phyloP scores from a whole-genome alignment of 306 rosid species.

The Quercus dentata region DNA sequence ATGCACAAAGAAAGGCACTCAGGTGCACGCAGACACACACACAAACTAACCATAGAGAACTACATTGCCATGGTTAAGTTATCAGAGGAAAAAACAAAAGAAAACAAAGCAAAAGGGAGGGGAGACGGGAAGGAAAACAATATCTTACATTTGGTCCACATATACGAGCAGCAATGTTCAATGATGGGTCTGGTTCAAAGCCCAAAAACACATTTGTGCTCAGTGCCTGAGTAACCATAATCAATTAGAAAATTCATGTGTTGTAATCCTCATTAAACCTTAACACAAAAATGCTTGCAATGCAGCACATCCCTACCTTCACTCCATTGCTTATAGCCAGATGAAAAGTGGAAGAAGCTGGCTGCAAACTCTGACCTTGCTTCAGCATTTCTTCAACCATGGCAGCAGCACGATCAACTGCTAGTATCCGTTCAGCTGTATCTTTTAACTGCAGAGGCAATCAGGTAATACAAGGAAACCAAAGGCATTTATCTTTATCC shows the following conservation, averaged over 20 bases:
- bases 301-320: constrained; percentile 42
- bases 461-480: constrained; percentile 22
- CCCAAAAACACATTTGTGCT: constrained; percentile 74
- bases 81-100: constrained; percentile 4
- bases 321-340: constrained; percentile 41
- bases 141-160: constrained; percentile 94
- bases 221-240: constrained; percentile 46
- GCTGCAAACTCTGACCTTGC: constrained; percentile 47
- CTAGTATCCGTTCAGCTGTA: constrained; percentile 76
- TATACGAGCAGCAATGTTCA: constrained; percentile 75
- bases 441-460: constrained; percentile 69
- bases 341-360: constrained; percentile 35
- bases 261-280: constrained; percentile 17
- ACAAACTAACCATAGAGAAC: background rate
- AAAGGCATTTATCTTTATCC: constrained; percentile 6
- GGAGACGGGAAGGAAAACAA: background rate
- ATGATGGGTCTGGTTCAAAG: constrained; percentile 76
- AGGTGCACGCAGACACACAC: background rate
- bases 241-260: constrained; percentile 11
- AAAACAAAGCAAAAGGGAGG: background rate
- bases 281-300: constrained; percentile 10
- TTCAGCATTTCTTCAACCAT: constrained; percentile 93
- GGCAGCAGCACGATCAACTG: constrained; percentile 90
- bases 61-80: constrained; percentile 2
- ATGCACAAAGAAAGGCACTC: background rate